Conservation (phyloP, 768 basidiomycete species). For the Phaeotremella skinneri region DNA sequence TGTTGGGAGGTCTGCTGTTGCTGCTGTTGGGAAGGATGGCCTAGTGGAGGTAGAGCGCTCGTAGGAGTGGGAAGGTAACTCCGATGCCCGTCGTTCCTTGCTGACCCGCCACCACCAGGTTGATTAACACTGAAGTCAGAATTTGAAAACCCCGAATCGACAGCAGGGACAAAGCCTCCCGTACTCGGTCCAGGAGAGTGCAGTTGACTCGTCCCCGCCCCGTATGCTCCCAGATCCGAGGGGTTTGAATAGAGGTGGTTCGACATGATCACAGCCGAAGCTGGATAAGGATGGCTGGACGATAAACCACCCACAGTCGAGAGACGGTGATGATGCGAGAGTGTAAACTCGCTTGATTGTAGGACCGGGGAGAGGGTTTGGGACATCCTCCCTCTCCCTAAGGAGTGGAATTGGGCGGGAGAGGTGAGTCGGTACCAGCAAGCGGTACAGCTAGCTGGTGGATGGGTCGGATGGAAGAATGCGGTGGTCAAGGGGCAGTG, state of each 20-base stretch:
- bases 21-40: too few species aligned
- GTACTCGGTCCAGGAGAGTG: neutral
- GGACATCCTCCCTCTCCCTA: conserved; percentile 6
- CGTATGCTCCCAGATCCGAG: neutral
- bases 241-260: neutral
- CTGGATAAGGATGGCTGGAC: neutral
- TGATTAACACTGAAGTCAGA: neutral
- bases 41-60: neutral
- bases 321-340: neutral
- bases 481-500: neutral
- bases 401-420: neutral
- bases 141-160: neutral
- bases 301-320: neutral
- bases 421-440: too few species aligned
- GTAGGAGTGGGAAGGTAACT: neutral
- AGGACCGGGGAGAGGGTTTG: conserved; percentile 3
- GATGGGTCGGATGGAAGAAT: neutral
- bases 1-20: neutral
- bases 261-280: neutral
- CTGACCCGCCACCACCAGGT: neutral
- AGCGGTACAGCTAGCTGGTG: too few species aligned
- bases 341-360: neutral
- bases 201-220: neutral
- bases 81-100: neutral
- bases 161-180: neutral